Evolutionary conservation across 2,329 filamentous ascomycete species (phyloP), one percentile per base, ranked within the genome.

Genomic region (Venturia asperata): DNA sequence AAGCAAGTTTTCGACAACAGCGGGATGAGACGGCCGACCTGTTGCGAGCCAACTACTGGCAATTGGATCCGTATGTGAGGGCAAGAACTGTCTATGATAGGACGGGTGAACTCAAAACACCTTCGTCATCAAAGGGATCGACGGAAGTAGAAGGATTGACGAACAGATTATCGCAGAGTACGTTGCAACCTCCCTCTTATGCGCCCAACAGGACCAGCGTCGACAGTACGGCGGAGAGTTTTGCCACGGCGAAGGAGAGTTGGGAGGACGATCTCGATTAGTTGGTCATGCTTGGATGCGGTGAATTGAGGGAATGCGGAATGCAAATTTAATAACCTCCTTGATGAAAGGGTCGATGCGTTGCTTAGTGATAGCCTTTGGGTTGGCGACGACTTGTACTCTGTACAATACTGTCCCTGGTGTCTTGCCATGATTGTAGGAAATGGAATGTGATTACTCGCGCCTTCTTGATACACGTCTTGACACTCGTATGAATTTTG

Each of bases 71-170:
- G 0, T 96, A 93, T 74, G 74, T 97, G 39, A 82, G 94, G 47
- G 91, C 92, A 15, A 83, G 88, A 71, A 89, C 87, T n/a, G 77
- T 91, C 67, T 97, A 96, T 71, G 94, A 99, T 75, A 85, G 94
- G 67, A 83, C 82, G 15, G 90, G 92, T 7, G 64, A 67, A 56
- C 49, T 66, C 2, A 61, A 65, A 41, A 30, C 41, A 27, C 52
- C 39, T 21, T 19, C 41, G 2, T 7, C 41, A 15, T 30, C n/a
- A 27, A 3, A 24, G 19, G 61, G 27, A 49, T 5, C 41, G 24
- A 43, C 34, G n/a, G 37, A 27, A 11, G 42, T 47, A 7, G 62
- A 39, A n/a, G 43, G 3, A 11, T 61, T 43, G 52, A 37, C 47
- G 27, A 55, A 56, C 15, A 58, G 30, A 1, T 24, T 56, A 10